These are phyloP conservation scores for Phytomonas sp. DNA, from an alignment of 208 protist species.

Conservation along the genomic window DNA sequence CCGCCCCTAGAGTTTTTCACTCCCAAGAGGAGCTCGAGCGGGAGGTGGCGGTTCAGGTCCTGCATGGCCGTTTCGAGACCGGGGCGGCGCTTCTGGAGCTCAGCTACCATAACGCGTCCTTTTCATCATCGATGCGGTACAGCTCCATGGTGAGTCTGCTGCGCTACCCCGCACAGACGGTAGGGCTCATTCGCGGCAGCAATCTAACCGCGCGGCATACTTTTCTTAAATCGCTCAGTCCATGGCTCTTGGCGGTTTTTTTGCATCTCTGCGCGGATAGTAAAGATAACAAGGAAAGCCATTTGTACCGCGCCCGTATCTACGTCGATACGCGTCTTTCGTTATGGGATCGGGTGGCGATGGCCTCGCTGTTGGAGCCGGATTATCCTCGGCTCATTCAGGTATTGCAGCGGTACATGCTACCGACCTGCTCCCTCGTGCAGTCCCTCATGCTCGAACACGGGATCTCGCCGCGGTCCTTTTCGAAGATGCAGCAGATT, in stretches of 20 bases:
- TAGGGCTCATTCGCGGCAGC: conserved; percentile 22
- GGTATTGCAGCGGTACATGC: conserved; percentile 16
- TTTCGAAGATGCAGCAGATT: conserved; percentile 54
- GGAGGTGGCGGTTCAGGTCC: conserved; percentile 55
- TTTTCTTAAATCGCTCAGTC: conserved; percentile 52
- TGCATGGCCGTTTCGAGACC: conserved; percentile 27
- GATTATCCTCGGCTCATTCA: conserved; percentile 21
- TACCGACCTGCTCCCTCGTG: conserved; percentile 17
- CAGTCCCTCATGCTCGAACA: conserved; percentile 55
- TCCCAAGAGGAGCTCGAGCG: conserved; percentile 40
- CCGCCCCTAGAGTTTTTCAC: conserved; percentile 5
- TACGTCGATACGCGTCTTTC: conserved; percentile 23
- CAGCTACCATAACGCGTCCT: no score
- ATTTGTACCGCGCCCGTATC: conserved; percentile 4
- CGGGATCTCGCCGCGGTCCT: conserved; percentile 45
- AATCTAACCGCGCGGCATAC: conserved; percentile 29
- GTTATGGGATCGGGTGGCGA: conserved; percentile 74
- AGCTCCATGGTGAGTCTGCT: conserved; percentile 35
- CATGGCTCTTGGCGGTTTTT: conserved; percentile 65
- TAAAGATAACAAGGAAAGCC: background rate
- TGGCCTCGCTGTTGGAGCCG: conserved; percentile 49
- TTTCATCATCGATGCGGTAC: conserved; percentile 26
- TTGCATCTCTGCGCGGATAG: conserved; percentile 22
- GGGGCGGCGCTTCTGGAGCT: conserved; percentile 31
- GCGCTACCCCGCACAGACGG: conserved; percentile 18